Percentiles rank a stretch among this genome's conserved stretches.
Evolutionary conservation across 345 rosid species (phyloP).

Genomic region (Eucalyptus paniculata): DNA sequence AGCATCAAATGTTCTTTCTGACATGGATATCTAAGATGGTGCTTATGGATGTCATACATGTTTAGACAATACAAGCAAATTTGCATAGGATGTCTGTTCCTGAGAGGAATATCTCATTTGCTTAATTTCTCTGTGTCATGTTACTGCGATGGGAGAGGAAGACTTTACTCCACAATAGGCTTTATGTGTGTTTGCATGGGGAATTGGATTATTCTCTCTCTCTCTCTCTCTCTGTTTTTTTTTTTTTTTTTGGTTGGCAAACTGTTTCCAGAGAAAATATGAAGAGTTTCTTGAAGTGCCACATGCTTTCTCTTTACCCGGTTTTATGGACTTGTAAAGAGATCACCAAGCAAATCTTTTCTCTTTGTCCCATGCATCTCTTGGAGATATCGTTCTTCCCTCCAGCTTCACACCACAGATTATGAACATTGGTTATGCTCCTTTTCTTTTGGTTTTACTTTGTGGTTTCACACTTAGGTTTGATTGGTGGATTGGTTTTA

Average conservation of each 20-base stretch:
- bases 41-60: background rate
- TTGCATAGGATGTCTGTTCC: background rate
- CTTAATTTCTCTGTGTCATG: background rate
- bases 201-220: background rate
- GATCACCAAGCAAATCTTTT: background rate
- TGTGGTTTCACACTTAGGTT: background rate
- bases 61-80: background rate
- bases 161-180: background rate
- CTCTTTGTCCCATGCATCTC: background rate
- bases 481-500: background rate
- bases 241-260: background rate
- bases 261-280: background rate
- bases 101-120: background rate
- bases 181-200: background rate
- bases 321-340: background rate
- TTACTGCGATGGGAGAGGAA: background rate
- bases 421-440: background rate
- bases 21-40: background rate
- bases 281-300: background rate
- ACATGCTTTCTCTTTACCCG: background rate
- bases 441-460: background rate
- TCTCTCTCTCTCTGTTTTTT: rapidly evolving
- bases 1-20: background rate
- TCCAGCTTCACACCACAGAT: background rate
- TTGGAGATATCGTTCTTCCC: background rate